Conservation (phyloP, 768 basidiomycete species). For the Calocybe gangraenosa region DNA sequence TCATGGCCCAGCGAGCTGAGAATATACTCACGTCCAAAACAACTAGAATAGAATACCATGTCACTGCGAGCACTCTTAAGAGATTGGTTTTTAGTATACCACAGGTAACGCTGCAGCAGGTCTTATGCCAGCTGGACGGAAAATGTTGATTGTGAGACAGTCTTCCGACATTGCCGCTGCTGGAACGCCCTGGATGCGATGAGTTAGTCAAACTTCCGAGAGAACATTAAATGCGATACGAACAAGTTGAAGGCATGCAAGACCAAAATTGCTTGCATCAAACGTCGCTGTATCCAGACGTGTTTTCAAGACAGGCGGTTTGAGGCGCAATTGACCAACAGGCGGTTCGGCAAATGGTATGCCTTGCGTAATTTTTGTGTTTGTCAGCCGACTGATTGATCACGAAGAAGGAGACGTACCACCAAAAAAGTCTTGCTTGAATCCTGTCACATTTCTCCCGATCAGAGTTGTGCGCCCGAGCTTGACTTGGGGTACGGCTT, state of each 20-base stretch:
- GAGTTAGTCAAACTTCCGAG: background rate
- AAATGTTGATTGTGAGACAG: slow-evolving; percentile 57
- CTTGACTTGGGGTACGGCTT: slow-evolving; percentile 30
- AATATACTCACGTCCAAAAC: slow-evolving; percentile 33
- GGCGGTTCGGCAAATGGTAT: slow-evolving; percentile 57
- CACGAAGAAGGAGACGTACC: slow-evolving; percentile 23
- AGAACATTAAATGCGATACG: background rate
- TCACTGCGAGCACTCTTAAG: background rate
- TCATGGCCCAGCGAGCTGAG: background rate
- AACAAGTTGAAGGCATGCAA: slow-evolving; percentile 46
- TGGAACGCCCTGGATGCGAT: slow-evolving; percentile 22
- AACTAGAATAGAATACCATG: slow-evolving; percentile 18
- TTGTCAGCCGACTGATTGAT: too few relatives aligned
- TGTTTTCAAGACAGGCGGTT: slow-evolving; percentile 42
- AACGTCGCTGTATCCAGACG: slow-evolving; percentile 28
- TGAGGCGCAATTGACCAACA: slow-evolving; percentile 41
- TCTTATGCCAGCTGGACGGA: slow-evolving; percentile 37
- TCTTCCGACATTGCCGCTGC: slow-evolving; percentile 46
- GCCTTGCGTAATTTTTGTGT: slow-evolving; percentile 25
- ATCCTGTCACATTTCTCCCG: slow-evolving; percentile 28
- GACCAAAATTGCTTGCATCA: slow-evolving; percentile 37
- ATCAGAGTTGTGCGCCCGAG: slow-evolving; percentile 34
- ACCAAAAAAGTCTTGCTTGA: slow-evolving; percentile 44
- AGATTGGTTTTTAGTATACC: slow-evolving; percentile 20
- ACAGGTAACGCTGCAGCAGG: slow-evolving; percentile 31